These are phyloP conservation scores for Misopates orontium DNA, from an alignment of 257 asterid genomes.

Conservation along the genomic window DNA sequence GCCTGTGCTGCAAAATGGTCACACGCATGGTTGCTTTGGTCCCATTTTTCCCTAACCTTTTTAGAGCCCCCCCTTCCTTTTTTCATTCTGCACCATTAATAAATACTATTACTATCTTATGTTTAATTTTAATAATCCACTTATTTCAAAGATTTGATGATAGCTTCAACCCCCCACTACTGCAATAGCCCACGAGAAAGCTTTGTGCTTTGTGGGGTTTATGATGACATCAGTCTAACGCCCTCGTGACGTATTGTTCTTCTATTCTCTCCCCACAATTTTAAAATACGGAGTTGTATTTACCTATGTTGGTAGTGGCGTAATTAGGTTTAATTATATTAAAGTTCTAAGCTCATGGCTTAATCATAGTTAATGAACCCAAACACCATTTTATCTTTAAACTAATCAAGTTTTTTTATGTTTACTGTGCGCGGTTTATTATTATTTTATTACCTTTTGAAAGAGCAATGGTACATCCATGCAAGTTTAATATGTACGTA, in stretches of 20 bases:
- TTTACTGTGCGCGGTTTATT: no score
- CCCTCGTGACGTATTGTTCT: conserved; percentile 58
- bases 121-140: conserved; percentile 13
- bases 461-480: no score
- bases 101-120: neutral
- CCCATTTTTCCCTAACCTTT: conserved; percentile 35
- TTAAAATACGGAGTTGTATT: neutral
- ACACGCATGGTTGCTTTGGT: conserved; percentile 75
- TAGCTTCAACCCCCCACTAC: conserved; percentile 55
- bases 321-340: neutral
- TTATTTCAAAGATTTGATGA: conserved; percentile 56
- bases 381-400: no score
- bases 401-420: no score
- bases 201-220: conserved; percentile 40
- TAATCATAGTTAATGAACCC: neutral
- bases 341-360: neutral
- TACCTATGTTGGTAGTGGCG: neutral
- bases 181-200: conserved; percentile 32
- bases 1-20: conserved; percentile 54
- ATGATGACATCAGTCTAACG: conserved; percentile 79
- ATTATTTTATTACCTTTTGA: no score
- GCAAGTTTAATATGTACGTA: no score
- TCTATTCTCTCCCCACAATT: conserved; percentile 12
- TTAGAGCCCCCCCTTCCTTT: neutral
- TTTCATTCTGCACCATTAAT: conserved; percentile 1